phyloP scores from a whole-genome alignment of 768 basidiomycete species.

The Ramaria sp. region DNA sequence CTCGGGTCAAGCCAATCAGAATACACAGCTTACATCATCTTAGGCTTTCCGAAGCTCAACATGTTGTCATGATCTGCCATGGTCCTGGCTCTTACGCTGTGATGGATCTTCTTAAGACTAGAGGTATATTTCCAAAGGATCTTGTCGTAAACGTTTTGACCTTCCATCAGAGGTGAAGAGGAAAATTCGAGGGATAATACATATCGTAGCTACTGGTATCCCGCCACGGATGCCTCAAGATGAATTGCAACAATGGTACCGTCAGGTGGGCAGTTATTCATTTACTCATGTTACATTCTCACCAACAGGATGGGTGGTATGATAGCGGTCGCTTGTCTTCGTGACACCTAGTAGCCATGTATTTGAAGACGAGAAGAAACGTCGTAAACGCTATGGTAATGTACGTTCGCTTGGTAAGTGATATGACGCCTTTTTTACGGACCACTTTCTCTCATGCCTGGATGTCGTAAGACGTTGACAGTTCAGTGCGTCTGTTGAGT shows the following conservation, averaged over 20 bases:
- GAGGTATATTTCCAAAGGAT: constrained; percentile 36
- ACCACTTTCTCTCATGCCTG: not conserved
- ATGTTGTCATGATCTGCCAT: constrained; percentile 78
- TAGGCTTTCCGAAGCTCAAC: constrained; percentile 62
- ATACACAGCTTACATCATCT: constrained; percentile 1
- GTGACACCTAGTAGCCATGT: constrained; percentile 55
- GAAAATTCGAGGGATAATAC: constrained; percentile 60
- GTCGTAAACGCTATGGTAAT: constrained; percentile 52
- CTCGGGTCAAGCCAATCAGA: not conserved
- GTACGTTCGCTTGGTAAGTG: constrained; percentile 51
- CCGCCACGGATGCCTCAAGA: constrained; percentile 47
- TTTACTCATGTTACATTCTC: not conserved
- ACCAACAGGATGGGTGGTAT: constrained; percentile 3
- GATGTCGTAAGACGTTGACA: not conserved
- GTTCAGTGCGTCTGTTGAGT: not conserved
- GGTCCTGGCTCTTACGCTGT: constrained; percentile 73
- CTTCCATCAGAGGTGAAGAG: constrained; percentile 33
- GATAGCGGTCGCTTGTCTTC: constrained; percentile 66
- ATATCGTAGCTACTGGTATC: constrained; percentile 61
- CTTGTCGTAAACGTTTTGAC: not conserved
- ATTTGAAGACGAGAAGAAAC: constrained; percentile 26
- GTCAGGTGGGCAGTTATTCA: constrained; percentile 33
- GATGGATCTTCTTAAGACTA: constrained; percentile 58
- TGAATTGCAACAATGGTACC: constrained; percentile 63
- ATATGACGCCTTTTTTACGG: not conserved